Conservation (phyloP, 2,329 filamentous ascomycete genomes). For the Pseudogymnoascus sp. region DNA sequence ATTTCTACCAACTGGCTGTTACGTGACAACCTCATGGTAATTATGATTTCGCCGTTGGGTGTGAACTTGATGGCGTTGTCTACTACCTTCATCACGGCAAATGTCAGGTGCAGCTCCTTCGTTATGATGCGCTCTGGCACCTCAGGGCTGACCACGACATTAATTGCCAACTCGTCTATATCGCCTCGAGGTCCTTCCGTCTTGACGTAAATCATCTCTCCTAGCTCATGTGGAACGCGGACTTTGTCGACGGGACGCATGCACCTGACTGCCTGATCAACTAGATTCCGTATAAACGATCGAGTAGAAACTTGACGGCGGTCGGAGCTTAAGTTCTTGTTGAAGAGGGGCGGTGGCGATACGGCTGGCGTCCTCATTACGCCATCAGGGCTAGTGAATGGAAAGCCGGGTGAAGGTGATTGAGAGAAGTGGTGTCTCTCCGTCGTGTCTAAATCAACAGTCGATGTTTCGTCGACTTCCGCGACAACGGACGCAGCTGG, state of each 20-base stretch:
- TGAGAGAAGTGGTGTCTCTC: neutral
- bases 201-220: constrained; percentile 24
- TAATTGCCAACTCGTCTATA: constrained; percentile 29
- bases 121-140: constrained; percentile 44
- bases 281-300: constrained; percentile 23
- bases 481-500: neutral
- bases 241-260: constrained; percentile 21
- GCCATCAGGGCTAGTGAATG: neutral
- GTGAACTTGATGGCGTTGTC: constrained; percentile 66
- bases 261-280: constrained; percentile 22
- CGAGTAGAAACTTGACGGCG: constrained; percentile 22
- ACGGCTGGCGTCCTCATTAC: neutral
- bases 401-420: neutral
- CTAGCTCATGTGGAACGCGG: constrained; percentile 20
- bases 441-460: neutral
- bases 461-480: neutral
- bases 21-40: constrained; percentile 44
- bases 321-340: constrained; percentile 5
- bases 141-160: constrained; percentile 29
- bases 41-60: constrained; percentile 50
- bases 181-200: constrained; percentile 23
- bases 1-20: constrained; percentile 49
- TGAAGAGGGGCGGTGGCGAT: neutral
- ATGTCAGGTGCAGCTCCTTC: constrained; percentile 42
- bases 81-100: constrained; percentile 34